A percentile compares a stretch with the other conserved stretches of the same genome.
phyloP scores from a whole-genome alignment of 441 rosid species.

The Corymbia calophylla region DNA sequence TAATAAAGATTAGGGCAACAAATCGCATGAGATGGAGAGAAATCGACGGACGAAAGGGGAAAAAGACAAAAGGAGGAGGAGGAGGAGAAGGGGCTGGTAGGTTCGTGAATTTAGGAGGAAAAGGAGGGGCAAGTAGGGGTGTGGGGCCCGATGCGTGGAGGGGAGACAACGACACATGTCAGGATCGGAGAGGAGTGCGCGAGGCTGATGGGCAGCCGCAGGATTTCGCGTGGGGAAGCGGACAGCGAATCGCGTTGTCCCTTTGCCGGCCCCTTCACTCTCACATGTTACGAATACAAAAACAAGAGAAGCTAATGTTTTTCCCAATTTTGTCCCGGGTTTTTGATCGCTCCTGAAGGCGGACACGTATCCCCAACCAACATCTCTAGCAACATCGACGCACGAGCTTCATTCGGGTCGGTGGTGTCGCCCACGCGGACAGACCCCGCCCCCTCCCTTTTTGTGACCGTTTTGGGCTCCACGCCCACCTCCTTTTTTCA shows the following conservation, averaged over 20 bases:
- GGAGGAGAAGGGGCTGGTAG: neutral
- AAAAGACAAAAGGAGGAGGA: neutral
- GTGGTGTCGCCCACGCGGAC: neutral
- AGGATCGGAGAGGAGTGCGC: neutral
- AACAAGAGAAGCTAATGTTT: neutral
- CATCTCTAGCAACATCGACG: neutral
- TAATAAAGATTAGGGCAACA: neutral
- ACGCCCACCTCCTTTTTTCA: neutral
- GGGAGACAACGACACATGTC: neutral
- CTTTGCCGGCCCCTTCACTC: neutral
- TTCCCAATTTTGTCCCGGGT: fast-evolving
- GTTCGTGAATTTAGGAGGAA: neutral
- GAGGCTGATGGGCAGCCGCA: slow-evolving; percentile 8
- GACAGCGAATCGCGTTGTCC: neutral
- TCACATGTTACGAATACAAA: neutral
- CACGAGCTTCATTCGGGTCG: neutral
- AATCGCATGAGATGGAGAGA: neutral
- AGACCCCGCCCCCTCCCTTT: neutral
- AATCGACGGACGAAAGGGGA: fast-evolving
- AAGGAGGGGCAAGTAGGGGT: neutral
- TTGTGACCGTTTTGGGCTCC: neutral
- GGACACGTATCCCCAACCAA: neutral
- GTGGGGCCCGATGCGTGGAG: neutral
- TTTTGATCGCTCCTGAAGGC: neutral
- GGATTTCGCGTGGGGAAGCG: neutral